Conservation (phyloP, 1,284 basidiomycete genomes). For the Austroboletus rostrupii region DNA sequence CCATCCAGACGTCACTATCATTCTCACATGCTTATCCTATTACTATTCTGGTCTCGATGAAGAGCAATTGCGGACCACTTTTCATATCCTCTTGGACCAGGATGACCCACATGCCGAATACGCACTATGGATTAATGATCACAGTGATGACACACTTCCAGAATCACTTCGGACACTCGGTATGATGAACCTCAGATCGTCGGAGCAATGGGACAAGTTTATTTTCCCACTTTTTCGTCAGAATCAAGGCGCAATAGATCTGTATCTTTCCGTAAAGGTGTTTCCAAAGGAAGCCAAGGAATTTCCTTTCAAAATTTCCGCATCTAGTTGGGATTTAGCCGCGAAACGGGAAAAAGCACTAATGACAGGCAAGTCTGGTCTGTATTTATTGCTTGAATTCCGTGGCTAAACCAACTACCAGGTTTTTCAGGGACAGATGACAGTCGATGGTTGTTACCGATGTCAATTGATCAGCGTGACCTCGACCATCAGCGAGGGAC, state of each 20-base stretch:
- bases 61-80: conserved; percentile 35
- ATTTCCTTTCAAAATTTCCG: too few species aligned
- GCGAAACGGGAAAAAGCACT: conserved; percentile 8
- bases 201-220: background rate
- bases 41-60: conserved; percentile 44
- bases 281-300: too few species aligned
- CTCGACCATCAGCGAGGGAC: too few species aligned
- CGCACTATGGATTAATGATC: conserved; percentile 35
- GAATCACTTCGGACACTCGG: conserved; percentile 15
- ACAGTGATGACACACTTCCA: conserved; percentile 21
- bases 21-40: conserved; percentile 45
- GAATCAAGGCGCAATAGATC: conserved; percentile 42
- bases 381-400: too few species aligned
- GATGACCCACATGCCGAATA: conserved; percentile 43
- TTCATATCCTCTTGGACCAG: conserved; percentile 36
- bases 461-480: too few species aligned
- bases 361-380: background rate
- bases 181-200: too few species aligned
- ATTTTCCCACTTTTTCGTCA: conserved; percentile 34
- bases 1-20: conserved; percentile 43
- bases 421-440: conserved; percentile 13
- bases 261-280: conserved; percentile 25
- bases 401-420: background rate
- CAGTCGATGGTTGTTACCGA: background rate
- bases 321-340: too few species aligned